Conservation (phyloP, 345 rosid species). For the Jatropha curcas region DNA sequence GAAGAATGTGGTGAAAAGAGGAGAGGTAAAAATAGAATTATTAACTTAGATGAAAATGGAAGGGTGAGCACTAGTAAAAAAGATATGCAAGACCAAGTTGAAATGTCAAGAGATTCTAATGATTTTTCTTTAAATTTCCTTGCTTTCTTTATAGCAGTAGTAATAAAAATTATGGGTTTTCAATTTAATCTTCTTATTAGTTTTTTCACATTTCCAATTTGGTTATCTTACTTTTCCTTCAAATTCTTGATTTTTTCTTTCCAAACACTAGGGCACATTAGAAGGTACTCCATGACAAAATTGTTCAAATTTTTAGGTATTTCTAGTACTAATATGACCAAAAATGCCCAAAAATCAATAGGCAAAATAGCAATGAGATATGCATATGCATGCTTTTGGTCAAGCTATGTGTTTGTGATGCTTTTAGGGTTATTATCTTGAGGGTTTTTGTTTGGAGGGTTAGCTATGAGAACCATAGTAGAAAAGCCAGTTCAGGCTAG, state of each 20-base stretch:
- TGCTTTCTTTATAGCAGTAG: slow-evolving; percentile 9
- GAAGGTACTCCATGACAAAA: slow-evolving; percentile 16
- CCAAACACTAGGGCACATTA: slow-evolving; percentile 11
- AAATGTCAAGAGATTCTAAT: background rate
- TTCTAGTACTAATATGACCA: background rate
- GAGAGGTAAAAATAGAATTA: background rate
- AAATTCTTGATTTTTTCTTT: slow-evolving; percentile 27
- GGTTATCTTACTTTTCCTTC: slow-evolving; percentile 23
- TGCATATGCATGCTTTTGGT: slow-evolving; percentile 31
- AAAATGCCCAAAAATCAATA: slow-evolving; percentile 14
- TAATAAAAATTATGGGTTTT: slow-evolving; percentile 26
- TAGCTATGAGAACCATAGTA: slow-evolving; percentile 17
- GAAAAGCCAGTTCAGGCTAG: slow-evolving; percentile 31
- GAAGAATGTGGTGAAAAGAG: background rate
- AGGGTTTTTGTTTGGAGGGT: slow-evolving; percentile 30
- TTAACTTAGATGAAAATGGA: background rate
- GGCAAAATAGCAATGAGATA: slow-evolving; percentile 13
- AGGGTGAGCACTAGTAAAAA: background rate
- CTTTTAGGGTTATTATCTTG: slow-evolving; percentile 26
- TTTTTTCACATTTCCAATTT: slow-evolving; percentile 29
- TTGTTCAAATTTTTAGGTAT: slow-evolving; percentile 18
- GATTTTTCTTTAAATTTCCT: slow-evolving; percentile 17
- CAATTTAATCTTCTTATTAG: slow-evolving; percentile 27
- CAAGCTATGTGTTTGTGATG: slow-evolving; percentile 25
- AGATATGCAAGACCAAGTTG: background rate